These are phyloP conservation scores for Penicillium polonicum DNA, from an alignment of 2,329 filamentous ascomycete genomes.

Conservation along the genomic window DNA sequence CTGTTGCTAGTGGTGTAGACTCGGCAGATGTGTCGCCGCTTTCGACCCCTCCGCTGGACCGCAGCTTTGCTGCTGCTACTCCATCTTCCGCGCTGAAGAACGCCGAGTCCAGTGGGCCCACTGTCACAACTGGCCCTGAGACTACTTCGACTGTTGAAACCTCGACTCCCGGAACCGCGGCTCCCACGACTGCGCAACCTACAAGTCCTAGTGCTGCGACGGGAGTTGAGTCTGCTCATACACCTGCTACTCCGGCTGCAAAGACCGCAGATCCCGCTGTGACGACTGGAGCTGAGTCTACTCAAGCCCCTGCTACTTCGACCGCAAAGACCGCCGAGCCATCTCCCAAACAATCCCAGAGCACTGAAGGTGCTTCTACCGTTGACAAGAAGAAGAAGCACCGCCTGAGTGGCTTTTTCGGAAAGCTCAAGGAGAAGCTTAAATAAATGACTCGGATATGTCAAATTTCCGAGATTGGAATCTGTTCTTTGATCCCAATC, in stretches of 20 bases:
- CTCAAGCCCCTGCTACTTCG: constrained; percentile 22
- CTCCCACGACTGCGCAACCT: constrained; percentile 8
- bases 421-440: constrained; percentile 56
- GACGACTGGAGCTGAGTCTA: constrained; percentile 25
- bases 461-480: background rate
- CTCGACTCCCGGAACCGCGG: constrained; percentile 12
- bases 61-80: constrained; percentile 10
- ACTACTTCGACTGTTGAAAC: constrained; percentile 19
- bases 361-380: constrained; percentile 21
- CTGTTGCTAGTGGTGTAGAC: constrained; percentile 17
- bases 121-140: constrained; percentile 19
- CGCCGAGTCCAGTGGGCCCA: constrained; percentile 10
- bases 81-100: constrained; percentile 12
- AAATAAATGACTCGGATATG: constrained; percentile 28
- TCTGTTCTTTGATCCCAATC: background rate
- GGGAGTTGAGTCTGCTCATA: constrained; percentile 23
- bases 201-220: constrained; percentile 27
- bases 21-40: constrained; percentile 30
- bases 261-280: constrained; percentile 21
- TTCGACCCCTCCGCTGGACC: constrained; percentile 25
- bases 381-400: constrained; percentile 57
- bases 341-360: constrained; percentile 14
- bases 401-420: constrained; percentile 62
- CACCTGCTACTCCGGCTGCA: constrained; percentile 20
- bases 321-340: constrained; percentile 19